These are phyloP conservation scores for Talaromyces sp. DNA, from an alignment of 2,329 filamentous ascomycete species.

Conservation along the genomic window DNA sequence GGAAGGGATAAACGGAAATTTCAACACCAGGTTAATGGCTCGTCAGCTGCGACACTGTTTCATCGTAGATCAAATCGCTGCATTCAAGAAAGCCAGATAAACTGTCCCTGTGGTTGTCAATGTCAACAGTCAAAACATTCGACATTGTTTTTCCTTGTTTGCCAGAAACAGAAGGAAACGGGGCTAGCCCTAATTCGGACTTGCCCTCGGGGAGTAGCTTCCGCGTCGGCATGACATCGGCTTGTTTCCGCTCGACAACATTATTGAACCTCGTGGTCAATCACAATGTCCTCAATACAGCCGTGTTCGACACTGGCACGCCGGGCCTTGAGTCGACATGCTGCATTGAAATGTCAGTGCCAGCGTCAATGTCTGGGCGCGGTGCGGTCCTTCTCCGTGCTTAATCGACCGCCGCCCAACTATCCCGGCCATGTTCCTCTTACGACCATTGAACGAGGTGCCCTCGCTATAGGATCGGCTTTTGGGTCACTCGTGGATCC, in stretches of 20 bases:
- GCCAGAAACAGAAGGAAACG: neutral
- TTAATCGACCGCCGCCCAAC: conserved; percentile 78
- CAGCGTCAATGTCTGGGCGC: neutral
- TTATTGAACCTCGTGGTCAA: neutral
- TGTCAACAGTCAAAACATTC: neutral
- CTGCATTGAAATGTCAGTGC: neutral
- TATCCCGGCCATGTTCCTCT: conserved; percentile 92
- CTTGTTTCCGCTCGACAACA: neutral
- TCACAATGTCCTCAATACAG: neutral
- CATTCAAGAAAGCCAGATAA: neutral
- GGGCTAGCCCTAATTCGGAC: neutral
- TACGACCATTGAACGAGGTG: conserved; percentile 68
- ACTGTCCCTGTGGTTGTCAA: neutral
- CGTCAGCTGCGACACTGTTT: neutral
- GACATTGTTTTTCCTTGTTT: neutral
- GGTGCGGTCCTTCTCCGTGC: conserved; percentile 63
- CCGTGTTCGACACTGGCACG: neutral
- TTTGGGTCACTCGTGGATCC: conserved; percentile 64
- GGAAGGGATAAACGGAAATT: neutral
- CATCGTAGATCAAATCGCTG: neutral
- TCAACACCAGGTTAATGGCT: neutral
- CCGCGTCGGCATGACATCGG: neutral
- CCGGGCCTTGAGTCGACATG: neutral
- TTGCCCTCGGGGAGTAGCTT: neutral
- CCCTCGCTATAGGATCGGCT: conserved; percentile 60